Evolutionary conservation across 2,329 filamentous ascomycete genomes (phyloP), one percentile per base, ranked within the genome.

Genomic region (Nectriaceae sp.): DNA sequence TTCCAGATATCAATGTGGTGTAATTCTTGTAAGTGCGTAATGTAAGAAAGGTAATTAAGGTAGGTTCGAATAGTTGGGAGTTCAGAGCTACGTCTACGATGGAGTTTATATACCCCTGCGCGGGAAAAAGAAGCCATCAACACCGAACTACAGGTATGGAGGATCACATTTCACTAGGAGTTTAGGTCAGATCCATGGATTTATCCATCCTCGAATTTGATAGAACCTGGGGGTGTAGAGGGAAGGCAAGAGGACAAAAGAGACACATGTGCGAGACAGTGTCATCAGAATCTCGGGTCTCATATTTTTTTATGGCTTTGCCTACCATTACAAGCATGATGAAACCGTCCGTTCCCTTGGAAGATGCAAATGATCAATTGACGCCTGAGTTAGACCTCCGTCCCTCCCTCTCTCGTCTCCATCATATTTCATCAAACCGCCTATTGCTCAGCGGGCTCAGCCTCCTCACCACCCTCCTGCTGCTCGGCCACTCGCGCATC

Each of bases 401-500:
- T 64, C 66, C 64, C 57, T 61, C 53, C 60, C 57, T 43, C 58
- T 55, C 57, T 55, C 54, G 49, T 52, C 18, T 59, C 55, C 53
- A 57, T 55, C 47, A 44, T 36, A 36, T 5, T 31, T n/a, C 18
- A 21, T 49, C 51, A 31, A 20, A 22, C 40, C 46, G 44, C 47
- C 59, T 74, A 74, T 71, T 73, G 70, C 61, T 71, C 65, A 50
- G 64, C 68, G 54, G 74, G 73, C 55, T 73, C 74, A 59, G 76
- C 76, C 72, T 82, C 76, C 64, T 80, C 80, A 67, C 78, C 76
- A 50, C 70, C 75, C 65, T 79, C 78, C 74, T 83, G 75, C 73
- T 81, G 74, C 68, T 82, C 82, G 67, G 80, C 77, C 52, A 71
- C 78, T 59, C 73, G 78, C 67, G 81, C 81, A 57, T 79, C 77